Base-by-base conservation (phyloP, 495 filamentous ascomycete species). In the Patellaria atrata region DNA sequence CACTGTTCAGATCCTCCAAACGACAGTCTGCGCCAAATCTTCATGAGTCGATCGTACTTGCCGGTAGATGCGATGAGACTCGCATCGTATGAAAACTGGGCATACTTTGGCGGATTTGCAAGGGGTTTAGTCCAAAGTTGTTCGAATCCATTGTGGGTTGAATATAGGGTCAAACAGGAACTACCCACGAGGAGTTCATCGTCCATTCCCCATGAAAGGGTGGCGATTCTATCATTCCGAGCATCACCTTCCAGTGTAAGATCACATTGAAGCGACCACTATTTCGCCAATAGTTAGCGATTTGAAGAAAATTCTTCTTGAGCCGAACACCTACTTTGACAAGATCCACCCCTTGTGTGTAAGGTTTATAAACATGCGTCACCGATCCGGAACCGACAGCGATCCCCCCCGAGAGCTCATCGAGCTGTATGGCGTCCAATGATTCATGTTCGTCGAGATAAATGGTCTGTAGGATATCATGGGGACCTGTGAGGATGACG, bases 21-120 rank as follows among this genome's bases (percentile, higher is more conserved):
- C n/a, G 77, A 79, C 13, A 91, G 59, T 41, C 87, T 66, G 41
- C 83, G 71, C 89, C 89, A 99, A 50, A 96, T 68, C 58, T 96
- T 99, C 30, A 87, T 73, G 14, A 96, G 61, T 25, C 78, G 68
- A 51, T 96, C 89, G 51, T 82, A 73, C 29, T 60, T 59, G 21
- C 83, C 83, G 6, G 82, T 72, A 3, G 82, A 84, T 8, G 86
- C 86, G 22, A 94, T 79, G 20, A 93, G 68, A 5, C 72, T 71
- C 13, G 79, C 83, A 53, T 94, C 84, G 33, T 82, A 78, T 3
- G 85, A 92, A 51, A 96, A 78, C 13, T 67, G 65, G 4, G 83
- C 89, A 28, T 80, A 71, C 45, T 80, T 79, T 26, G 69, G 75
- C 1, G 79, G 71, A 44, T 64, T 84, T 2, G 83, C 76, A 6